Evolutionary conservation across 768 basidiomycete genomes (phyloP), one percentile per base, ranked within the genome.

Genomic region (Leucocoprinus leucothites): DNA sequence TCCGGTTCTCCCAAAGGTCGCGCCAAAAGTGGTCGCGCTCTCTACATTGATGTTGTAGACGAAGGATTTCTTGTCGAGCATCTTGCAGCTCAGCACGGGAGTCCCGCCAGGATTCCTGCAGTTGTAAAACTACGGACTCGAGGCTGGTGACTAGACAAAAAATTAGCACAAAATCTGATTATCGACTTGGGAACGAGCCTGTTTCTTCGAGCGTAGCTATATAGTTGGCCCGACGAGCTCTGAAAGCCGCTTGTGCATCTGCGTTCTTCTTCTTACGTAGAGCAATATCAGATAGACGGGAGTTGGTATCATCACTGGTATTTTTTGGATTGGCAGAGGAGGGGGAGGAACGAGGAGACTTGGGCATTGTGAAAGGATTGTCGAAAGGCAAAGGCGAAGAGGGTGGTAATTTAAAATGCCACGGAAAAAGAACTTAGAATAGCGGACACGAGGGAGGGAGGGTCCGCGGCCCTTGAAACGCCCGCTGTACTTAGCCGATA

Each of bases 261-360:
- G 91, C 91, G 63, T 93, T 93, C 74, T 93, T 93, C 77, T 89
- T 90, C 75, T 90, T 91, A 60, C 89, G 75, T 63, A 88, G 76
- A 31, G 85, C 84, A 11, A 86, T 79, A 69, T 89, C 86, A 60
- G 85, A 78, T 67, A 85, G 67, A 59, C 79, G 78, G 43, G 74
- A 63, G 24, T 73, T 63, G 57, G 67, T 58, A 34, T 72, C 69
- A 53, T 74, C 69, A 21, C 64, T 58, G 28, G 69, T 58, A 61
- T 71, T 66, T 67, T 75, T 71, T 65, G 67, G 54, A 56, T 63
- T 54, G 60, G 35, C 51, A 34, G 57, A 54, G 51, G 46, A 34
- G 56, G 69, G 57, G 51, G 67, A 62, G 35, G 72, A 68, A 42
- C 48, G 69, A 59, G 59, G 71, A 51, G 75, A 74, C 65, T 76